Evolutionary conservation across 192 early-diverging fungal species (phyloP), one percentile per base, ranked within the genome.

Genomic region (Umbelopsis isabellina): DNA sequence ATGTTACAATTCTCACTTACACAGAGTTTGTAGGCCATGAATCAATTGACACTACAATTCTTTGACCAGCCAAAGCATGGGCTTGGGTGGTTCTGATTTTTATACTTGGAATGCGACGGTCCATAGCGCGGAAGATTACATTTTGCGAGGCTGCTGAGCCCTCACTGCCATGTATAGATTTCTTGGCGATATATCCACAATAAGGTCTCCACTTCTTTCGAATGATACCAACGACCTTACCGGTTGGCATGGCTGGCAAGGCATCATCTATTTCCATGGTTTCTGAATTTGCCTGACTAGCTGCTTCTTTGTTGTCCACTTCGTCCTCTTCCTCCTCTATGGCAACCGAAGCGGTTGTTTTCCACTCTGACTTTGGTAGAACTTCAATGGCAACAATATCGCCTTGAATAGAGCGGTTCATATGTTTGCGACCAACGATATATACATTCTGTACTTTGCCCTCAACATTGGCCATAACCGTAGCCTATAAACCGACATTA

Each of bases 11-110:
- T 22, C 13, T 20, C 5, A 47, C 73, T 66, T 90, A 92, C 72
- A 80, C 75, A 8, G 94, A 93, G 50, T 90, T 88, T 67, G 82
- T 87, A 13, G 87, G 85, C 97, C 97, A 99, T 20, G 84, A 77
- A 84, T 99, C 97, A 50, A 99, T 91, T 6, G 91, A 85, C 9
- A 97, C 94, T n/a, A 99, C 88, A 75, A 98, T 93, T 27, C 97
- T 84, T 72, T 96, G 89, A 0, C 92, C 92, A 15, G 91, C 70
- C 5, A 99, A 80, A 16, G 79, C 55, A 41, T 88, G 80, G 6
- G 92, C 94, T 72, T 99, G 97, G 16, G 95, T 84, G 9, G 98
- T 99, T 49, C 92, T 85, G 70, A 99, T 93, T 48, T 87, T 88
- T 77, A 99, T 95, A 74, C 91, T 91, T n/a, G 98, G 98, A 49